phyloP scores from a whole-genome alignment of 163 green algal species.

The Chlamydomonas reinhardtii region DNA sequence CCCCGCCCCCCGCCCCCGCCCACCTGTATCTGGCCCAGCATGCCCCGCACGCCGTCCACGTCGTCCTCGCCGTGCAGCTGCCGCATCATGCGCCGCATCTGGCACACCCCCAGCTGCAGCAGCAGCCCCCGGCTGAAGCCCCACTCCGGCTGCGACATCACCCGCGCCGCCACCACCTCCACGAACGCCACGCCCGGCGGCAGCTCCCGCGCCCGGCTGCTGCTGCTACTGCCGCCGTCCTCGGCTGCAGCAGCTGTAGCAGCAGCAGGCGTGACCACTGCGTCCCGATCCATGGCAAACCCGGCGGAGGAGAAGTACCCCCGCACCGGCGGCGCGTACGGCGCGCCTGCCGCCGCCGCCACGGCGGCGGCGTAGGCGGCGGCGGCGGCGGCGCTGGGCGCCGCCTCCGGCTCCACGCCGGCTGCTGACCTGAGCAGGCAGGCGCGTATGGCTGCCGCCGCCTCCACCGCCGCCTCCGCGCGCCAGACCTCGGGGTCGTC shows the following conservation, averaged over 20 bases:
- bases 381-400: neutral
- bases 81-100: slow-evolving; percentile 27
- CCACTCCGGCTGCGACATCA: slow-evolving; percentile 27
- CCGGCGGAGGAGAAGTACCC: too few species aligned
- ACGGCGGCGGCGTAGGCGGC: neutral
- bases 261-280: too few species aligned
- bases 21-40: slow-evolving; percentile 8
- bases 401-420: neutral
- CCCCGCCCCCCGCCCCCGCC: too few species aligned
- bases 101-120: slow-evolving; percentile 33
- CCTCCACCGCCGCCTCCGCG: slow-evolving; percentile 21
- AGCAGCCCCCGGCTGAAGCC: slow-evolving; percentile 24
- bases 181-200: slow-evolving; percentile 24
- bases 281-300: too few species aligned
- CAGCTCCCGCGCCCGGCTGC: neutral
- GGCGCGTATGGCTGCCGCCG: neutral
- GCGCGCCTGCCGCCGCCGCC: too few species aligned
- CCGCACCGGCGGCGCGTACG: too few species aligned
- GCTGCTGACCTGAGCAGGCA: neutral
- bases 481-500: slow-evolving; percentile 31
- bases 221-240: too few species aligned
- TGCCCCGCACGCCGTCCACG: neutral
- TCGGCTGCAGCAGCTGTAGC: too few species aligned
- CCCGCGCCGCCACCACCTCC: slow-evolving; percentile 21
- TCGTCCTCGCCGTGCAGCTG: neutral